These are phyloP conservation scores for Fusarium robinianum DNA, from an alignment of 2,329 filamentous ascomycete species.

Conservation along the genomic window DNA sequence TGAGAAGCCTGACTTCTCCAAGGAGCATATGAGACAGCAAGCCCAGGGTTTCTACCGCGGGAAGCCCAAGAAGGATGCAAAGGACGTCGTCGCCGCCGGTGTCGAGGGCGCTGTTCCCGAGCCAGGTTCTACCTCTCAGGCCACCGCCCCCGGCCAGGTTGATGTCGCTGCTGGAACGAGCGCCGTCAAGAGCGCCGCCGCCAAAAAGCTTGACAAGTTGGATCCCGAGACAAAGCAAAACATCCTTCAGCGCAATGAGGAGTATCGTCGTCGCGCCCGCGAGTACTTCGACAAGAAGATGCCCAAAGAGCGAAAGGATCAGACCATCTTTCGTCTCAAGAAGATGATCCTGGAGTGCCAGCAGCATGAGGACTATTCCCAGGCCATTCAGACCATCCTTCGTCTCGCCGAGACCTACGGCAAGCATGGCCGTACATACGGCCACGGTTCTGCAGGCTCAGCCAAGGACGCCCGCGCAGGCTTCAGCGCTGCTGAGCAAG, in stretches of 20 bases:
- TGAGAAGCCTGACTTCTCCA: conserved; percentile 77
- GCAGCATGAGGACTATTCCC: conserved; percentile 89
- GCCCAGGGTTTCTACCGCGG: conserved; percentile 65
- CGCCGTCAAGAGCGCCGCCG: conserved; percentile 49
- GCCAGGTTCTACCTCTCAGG: conserved; percentile 49
- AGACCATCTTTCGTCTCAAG: conserved; percentile 88
- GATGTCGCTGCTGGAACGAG: conserved; percentile 47
- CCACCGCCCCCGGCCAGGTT: conserved; percentile 48
- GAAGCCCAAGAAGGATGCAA: conserved; percentile 59
- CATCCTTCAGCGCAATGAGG: conserved; percentile 48
- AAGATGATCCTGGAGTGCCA: conserved; percentile 98
- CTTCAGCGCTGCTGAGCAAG: conserved; percentile 73
- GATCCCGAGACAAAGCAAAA: conserved; percentile 66
- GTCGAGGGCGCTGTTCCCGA: conserved; percentile 56
- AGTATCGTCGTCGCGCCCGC: conserved; percentile 57
- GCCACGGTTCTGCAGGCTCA: conserved; percentile 66
- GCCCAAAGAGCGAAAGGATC: conserved; percentile 88
- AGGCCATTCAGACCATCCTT: conserved; percentile 87
- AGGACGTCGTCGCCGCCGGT: conserved; percentile 63
- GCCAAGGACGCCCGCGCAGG: conserved; percentile 74
- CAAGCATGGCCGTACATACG: conserved; percentile 69
- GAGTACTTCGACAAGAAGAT: conserved; percentile 86
- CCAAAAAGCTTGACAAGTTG: conserved; percentile 63
- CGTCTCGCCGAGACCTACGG: conserved; percentile 83
- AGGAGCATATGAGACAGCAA: conserved; percentile 70